Percentiles rank a stretch among this genome's conserved stretches.
Evolutionary conservation across 2,329 filamentous ascomycete species (phyloP).

Genomic region (Sporothrix sp.): DNA sequence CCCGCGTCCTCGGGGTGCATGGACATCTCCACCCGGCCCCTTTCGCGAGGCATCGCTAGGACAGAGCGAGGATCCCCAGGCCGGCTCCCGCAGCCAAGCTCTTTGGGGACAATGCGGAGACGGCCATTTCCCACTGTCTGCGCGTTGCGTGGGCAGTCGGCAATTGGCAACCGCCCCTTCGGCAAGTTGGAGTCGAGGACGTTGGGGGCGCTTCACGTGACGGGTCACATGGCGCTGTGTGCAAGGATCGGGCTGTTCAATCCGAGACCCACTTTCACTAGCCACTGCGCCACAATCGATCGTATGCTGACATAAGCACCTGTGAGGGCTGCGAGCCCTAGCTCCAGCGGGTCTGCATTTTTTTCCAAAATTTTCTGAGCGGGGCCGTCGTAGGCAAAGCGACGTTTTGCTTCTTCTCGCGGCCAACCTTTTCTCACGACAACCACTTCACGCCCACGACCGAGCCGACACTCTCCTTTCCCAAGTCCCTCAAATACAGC

Average conservation of each 20-base stretch:
- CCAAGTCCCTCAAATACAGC: constrained; percentile 12
- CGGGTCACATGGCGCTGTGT: no score
- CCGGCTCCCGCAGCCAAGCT: no score
- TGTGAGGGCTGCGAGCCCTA: constrained; percentile 11
- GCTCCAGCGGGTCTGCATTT: constrained; percentile 6
- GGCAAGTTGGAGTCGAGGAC: constrained; percentile 13
- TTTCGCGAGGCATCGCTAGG: no score
- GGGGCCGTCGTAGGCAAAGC: not conserved
- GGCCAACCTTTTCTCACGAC: constrained; percentile 10
- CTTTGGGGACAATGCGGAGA: not conserved
- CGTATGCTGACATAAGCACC: no score
- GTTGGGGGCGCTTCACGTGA: no score
- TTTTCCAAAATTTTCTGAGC: constrained; percentile 1
- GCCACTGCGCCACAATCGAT: no score
- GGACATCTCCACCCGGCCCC: not conserved
- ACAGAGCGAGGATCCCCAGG: no score
- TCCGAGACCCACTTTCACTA: constrained; percentile 5
- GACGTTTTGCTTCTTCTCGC: constrained; percentile 1
- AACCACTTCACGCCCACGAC: constrained; percentile 5
- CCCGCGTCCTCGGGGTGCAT: no score
- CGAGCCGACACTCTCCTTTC: not conserved
- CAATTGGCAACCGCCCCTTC: constrained; percentile 9
- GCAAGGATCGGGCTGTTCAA: constrained; percentile 9
- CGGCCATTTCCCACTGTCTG: not conserved
- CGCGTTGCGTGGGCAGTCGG: constrained; percentile 3